Base-by-base conservation (phyloP, 768 basidiomycete genomes). In the Boletus huronensis region DNA sequence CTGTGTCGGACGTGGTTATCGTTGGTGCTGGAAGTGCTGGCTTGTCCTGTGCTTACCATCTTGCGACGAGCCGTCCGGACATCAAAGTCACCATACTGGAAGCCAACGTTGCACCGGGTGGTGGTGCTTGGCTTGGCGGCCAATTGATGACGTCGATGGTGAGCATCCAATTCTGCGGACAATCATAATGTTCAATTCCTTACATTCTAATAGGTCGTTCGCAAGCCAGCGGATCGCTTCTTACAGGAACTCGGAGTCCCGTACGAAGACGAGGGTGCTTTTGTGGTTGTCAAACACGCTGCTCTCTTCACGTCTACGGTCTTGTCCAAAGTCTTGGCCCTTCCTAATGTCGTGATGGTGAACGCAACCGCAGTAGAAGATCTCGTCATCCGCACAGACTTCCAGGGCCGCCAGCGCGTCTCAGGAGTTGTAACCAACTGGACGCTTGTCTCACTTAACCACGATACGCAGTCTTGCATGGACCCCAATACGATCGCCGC, bases 291-390 rank as follows among this genome's bases (percentile, higher is more conserved):
- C 60, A 88, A 88, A 67, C 88, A 90, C 60, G 87, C 88, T 1
- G 88, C 88, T 0, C 75, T 90, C 56, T 90, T 90, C 77, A 92
- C 88, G 2, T 83, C 87, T 14, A 90, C 88, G 1, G 69, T 90
- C 43, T 74, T 92, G 35, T 84, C 85, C 53, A 80, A 81, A 44
- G 85, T 88, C 51, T 80, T 89, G 55, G 77, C 83, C 13, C 72
- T 84, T 60, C 83, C 84, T 16, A 89, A 89, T 60, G 84, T 89
- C 47, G 81, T 85, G 31, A 70, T 88, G 70, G 81, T 89, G 77
- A 89, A 89, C 71, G 86, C 86, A 25, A 90, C 88, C 3, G 83
- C 87, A 7, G 86, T 87, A n/a, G 88, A 90, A 67, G 89, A 90
- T 66, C 79, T 90, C 44, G 83, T 90, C 70, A 79, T 87, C 50